These are phyloP conservation scores for Penicillium odoratum DNA, from an alignment of 495 filamentous ascomycete genomes.

Conservation along the genomic window DNA sequence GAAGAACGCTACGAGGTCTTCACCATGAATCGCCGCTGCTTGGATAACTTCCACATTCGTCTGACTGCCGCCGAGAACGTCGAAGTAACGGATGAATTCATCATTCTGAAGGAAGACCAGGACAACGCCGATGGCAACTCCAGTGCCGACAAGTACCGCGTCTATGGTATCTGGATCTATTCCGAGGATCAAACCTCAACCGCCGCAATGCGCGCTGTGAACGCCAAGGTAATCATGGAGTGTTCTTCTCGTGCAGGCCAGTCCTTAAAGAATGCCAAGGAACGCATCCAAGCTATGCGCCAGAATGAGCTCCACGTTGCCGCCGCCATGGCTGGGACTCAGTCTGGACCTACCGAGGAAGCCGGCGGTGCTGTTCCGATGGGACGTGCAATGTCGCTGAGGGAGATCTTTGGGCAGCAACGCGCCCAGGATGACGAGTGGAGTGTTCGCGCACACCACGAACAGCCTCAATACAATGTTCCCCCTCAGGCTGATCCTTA, in stretches of 20 bases:
- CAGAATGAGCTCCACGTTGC: slow-evolving; percentile 41
- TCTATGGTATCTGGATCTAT: slow-evolving; percentile 68
- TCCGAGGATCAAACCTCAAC: slow-evolving; percentile 57
- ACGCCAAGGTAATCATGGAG: slow-evolving; percentile 53
- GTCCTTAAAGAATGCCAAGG: slow-evolving; percentile 44
- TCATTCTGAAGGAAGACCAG: slow-evolving; percentile 54
- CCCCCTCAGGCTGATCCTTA: neutral
- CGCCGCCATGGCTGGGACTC: slow-evolving; percentile 31
- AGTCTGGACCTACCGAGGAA: slow-evolving; percentile 33
- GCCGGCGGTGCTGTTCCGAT: slow-evolving; percentile 44
- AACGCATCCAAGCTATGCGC: slow-evolving; percentile 40
- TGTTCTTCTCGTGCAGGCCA: slow-evolving; percentile 53
- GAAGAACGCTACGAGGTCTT: slow-evolving; percentile 59
- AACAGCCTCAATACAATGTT: neutral
- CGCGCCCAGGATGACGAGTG: slow-evolving; percentile 51
- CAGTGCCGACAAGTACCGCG: slow-evolving; percentile 28
- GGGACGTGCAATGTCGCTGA: slow-evolving; percentile 54
- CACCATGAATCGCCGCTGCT: slow-evolving; percentile 59
- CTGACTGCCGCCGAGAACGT: slow-evolving; percentile 54
- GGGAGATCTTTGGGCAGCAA: slow-evolving; percentile 58
- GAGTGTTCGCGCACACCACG: slow-evolving; percentile 48
- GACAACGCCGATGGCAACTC: slow-evolving; percentile 13
- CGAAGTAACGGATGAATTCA: slow-evolving; percentile 60
- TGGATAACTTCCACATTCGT: slow-evolving; percentile 58
- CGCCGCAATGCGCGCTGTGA: slow-evolving; percentile 48